Conservation (phyloP, 352 stramenopile genomes). For the Pythium sp. region DNA sequence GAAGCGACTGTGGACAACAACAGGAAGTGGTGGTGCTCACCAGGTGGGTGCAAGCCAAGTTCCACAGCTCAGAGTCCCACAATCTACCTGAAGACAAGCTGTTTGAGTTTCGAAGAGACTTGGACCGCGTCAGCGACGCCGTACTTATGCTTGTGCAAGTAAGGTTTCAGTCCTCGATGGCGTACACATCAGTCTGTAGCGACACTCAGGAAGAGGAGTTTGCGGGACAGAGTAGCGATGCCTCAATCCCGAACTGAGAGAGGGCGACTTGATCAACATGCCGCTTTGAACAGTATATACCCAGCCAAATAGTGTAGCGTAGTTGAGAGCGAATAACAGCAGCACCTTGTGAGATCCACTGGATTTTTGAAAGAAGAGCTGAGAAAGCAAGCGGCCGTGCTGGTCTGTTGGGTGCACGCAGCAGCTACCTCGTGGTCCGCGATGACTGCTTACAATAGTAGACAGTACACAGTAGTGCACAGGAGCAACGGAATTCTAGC, state of each 20-base stretch:
- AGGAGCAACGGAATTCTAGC: no score
- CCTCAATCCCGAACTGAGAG: neutral
- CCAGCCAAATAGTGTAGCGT: no score
- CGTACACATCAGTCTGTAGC: neutral
- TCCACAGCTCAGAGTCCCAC: conserved; percentile 9
- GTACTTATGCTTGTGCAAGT: neutral
- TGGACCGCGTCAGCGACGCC: conserved; percentile 1
- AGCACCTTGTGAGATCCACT: no score
- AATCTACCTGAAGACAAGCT: neutral
- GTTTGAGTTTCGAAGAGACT: neutral
- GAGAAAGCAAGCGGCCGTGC: no score
- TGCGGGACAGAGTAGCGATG: neutral
- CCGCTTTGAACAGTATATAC: neutral
- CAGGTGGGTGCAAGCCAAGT: conserved; percentile 29
- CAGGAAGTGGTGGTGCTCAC: conserved; percentile 31
- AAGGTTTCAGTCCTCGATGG: neutral
- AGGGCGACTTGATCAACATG: neutral
- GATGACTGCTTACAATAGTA: no score
- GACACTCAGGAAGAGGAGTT: neutral
- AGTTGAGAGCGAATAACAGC: no score
- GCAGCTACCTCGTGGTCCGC: no score
- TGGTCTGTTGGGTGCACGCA: no score
- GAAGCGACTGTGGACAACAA: neutral
- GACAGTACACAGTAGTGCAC: no score
- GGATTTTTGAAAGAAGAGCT: no score